These are phyloP conservation scores for Cryptosporidium sp. DNA, from an alignment of 169 alveolate genomes.

Conservation along the genomic window DNA sequence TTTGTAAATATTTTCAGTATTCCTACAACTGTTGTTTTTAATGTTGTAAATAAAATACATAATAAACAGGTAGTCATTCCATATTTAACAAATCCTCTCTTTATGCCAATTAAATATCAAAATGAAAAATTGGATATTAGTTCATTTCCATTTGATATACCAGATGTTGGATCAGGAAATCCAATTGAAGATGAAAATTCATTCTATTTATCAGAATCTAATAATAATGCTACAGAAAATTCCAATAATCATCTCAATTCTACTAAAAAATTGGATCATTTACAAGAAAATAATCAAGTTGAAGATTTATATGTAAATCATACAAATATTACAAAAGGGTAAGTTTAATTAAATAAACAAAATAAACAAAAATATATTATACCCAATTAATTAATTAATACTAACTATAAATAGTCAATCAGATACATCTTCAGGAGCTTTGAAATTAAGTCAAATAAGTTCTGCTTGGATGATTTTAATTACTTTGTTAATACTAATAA, in stretches of 20 bases:
- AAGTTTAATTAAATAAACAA: not conserved
- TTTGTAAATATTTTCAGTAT: constrained; percentile 3
- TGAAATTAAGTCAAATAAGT: too few relatives aligned
- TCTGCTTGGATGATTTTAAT: not conserved
- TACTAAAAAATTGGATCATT: not conserved
- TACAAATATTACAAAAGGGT: constrained; percentile 35
- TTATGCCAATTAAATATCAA: constrained; percentile 43
- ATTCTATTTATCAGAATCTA: too few relatives aligned
- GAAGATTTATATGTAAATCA: not conserved
- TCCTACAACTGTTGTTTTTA: constrained; percentile 45
- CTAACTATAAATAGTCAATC: not conserved
- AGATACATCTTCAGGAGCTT: not conserved
- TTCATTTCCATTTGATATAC: constrained; percentile 50
- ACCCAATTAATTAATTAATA: not conserved
- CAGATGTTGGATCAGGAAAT: constrained; percentile 33
- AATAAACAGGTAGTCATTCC: constrained; percentile 28
- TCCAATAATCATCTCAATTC: not conserved
- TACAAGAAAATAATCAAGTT: not conserved
- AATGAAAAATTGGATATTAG: constrained; percentile 9
- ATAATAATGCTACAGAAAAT: not conserved
- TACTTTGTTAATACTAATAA: too few relatives aligned
- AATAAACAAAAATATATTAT: not conserved
- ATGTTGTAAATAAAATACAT: constrained; percentile 39
- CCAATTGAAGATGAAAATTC: constrained; percentile 40
- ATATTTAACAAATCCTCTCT: constrained; percentile 59